These are phyloP conservation scores for Raffaelea albimanens DNA, from an alignment of 2,329 filamentous ascomycete species.

Conservation along the genomic window DNA sequence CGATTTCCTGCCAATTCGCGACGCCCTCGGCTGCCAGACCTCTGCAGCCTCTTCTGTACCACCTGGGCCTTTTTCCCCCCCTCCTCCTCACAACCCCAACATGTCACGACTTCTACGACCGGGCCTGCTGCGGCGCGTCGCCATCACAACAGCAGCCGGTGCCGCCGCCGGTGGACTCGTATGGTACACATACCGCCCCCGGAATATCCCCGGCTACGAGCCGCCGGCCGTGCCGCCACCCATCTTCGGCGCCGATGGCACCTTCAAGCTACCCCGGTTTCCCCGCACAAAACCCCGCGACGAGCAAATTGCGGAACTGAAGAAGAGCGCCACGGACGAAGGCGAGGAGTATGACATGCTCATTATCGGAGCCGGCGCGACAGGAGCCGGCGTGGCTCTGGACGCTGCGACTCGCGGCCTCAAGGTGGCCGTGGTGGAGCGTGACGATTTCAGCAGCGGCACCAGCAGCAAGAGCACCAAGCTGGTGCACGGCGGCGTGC, in stretches of 20 bases:
- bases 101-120: slow-evolving; percentile 20
- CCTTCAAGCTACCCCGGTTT: slow-evolving; percentile 57
- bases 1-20: too few species aligned
- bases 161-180: slow-evolving; percentile 34
- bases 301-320: slow-evolving; percentile 55
- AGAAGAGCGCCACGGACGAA: slow-evolving; percentile 28
- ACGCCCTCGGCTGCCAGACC: too few species aligned
- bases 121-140: slow-evolving; percentile 30
- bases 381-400: slow-evolving; percentile 70
- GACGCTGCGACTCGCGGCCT: slow-evolving; percentile 72
- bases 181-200: slow-evolving; percentile 53
- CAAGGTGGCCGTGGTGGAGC: slow-evolving; percentile 71
- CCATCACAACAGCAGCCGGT: slow-evolving; percentile 31
- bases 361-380: slow-evolving; percentile 71
- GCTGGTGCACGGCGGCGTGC: slow-evolving; percentile 74
- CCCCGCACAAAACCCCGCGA: slow-evolving; percentile 51
- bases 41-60: too few species aligned
- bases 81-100: neutral
- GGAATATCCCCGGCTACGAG: slow-evolving; percentile 62
- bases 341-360: slow-evolving; percentile 63
- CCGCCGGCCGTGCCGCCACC: slow-evolving; percentile 61
- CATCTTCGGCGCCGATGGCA: slow-evolving; percentile 57
- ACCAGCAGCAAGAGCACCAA: slow-evolving; percentile 85
- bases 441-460: slow-evolving; percentile 73
- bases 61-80: neutral